Conservation (phyloP, 2,329 filamentous ascomycete species). For the Stenocarpella maydis region DNA sequence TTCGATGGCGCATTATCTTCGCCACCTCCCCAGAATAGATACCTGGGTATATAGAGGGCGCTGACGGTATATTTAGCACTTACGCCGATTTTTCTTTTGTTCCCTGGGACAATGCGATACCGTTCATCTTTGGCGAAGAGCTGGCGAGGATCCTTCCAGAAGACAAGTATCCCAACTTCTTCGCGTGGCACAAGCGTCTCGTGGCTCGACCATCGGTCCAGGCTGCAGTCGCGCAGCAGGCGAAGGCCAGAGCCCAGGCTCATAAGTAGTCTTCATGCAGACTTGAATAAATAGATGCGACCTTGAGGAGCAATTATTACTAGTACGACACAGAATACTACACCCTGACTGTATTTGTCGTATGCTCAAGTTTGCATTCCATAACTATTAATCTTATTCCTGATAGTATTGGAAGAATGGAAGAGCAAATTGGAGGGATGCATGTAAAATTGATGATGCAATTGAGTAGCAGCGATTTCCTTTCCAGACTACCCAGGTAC, state of each 20-base stretch:
- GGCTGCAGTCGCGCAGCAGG: slow-evolving; percentile 18
- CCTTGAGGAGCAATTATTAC: rapidly evolving
- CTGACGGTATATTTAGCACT: background rate
- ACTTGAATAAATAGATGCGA: background rate
- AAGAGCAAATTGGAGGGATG: too few species aligned
- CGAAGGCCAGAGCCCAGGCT: background rate
- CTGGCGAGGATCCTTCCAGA: slow-evolving; percentile 42
- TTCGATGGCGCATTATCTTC: background rate
- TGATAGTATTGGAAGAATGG: too few species aligned
- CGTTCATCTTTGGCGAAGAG: slow-evolving; percentile 35
- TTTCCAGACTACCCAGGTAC: too few species aligned
- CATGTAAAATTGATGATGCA: too few species aligned
- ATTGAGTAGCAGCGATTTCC: too few species aligned
- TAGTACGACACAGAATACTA: too few species aligned
- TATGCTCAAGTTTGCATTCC: background rate
- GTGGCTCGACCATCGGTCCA: slow-evolving; percentile 44
- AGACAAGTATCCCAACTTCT: slow-evolving; percentile 46
- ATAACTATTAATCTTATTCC: too few species aligned
- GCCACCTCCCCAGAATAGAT: too few species aligned
- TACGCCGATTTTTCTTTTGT: slow-evolving; percentile 31
- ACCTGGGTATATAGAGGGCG: background rate
- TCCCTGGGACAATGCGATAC: slow-evolving; percentile 15
- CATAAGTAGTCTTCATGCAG: background rate
- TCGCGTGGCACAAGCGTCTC: slow-evolving; percentile 46
- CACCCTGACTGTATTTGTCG: background rate